Conservation (phyloP, 1,284 basidiomycete species). For the Puccinia polysora region DNA sequence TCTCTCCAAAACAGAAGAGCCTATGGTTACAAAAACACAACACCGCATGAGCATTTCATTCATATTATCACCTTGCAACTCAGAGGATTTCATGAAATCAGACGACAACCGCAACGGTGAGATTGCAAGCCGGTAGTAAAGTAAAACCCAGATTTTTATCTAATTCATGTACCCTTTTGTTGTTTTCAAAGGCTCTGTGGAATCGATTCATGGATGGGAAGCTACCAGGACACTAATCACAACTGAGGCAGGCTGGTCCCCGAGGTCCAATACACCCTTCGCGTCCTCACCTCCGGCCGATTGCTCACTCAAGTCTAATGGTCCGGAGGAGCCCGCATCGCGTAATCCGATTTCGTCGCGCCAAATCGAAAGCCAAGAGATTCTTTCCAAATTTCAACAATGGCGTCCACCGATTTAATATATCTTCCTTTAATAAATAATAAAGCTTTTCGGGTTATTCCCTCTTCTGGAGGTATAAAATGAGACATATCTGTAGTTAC, state of each 20-base stretch:
- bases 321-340: not conserved
- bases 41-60: conserved; percentile 29
- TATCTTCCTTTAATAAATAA: no score
- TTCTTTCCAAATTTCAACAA: conserved; percentile 2
- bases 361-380: not conserved
- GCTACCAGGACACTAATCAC: not conserved
- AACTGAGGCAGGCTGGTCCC: conserved; percentile 4
- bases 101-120: not conserved
- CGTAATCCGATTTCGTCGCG: not conserved
- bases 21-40: not conserved
- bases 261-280: not conserved
- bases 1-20: not conserved
- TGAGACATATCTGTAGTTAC: no score
- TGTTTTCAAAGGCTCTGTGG: not conserved
- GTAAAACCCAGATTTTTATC: not conserved
- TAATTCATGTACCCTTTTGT: not conserved
- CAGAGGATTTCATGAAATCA: not conserved
- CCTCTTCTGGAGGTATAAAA: no score
- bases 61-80: conserved; percentile 12
- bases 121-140: not conserved
- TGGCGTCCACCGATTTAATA: conserved; percentile 8
- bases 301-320: not conserved
- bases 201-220: not conserved
- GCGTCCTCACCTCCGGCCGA: not conserved
- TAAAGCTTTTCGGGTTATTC: no score